These are phyloP conservation scores for Neurospora sp. DNA, from an alignment of 495 filamentous ascomycete genomes.

Conservation along the genomic window DNA sequence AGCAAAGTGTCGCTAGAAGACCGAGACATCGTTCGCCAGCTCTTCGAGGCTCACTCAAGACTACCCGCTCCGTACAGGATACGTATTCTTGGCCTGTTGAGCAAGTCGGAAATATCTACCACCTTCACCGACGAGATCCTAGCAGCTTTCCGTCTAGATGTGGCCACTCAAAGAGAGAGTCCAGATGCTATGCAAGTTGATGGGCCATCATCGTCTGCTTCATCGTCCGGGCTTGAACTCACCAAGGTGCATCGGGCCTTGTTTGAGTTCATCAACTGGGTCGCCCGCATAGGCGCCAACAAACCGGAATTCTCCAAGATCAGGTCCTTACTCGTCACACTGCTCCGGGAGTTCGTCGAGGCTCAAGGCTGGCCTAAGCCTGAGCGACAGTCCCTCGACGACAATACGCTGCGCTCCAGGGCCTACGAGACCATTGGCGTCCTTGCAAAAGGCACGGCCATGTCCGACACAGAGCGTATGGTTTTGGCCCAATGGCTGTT, in stretches of 20 bases:
- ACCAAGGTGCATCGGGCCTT: conserved; percentile 60
- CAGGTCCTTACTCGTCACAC: conserved; percentile 58
- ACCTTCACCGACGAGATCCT: conserved; percentile 54
- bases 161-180: conserved; percentile 16
- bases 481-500: conserved; percentile 70
- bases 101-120: conserved; percentile 62
- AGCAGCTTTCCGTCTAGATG: conserved; percentile 55
- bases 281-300: conserved; percentile 60
- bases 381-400: conserved; percentile 44
- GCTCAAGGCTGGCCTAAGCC: conserved; percentile 75
- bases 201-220: conserved; percentile 15
- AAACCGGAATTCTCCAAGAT: conserved; percentile 45
- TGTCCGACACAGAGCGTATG: conserved; percentile 40
- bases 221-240: conserved; percentile 17
- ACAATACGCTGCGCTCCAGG: conserved; percentile 56
- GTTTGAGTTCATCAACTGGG: conserved; percentile 84
- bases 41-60: conserved; percentile 65
- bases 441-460: conserved; percentile 48
- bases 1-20: conserved; percentile 64
- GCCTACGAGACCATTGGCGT: conserved; percentile 83
- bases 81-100: conserved; percentile 61
- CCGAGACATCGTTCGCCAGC: conserved; percentile 42
- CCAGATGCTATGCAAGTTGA: conserved; percentile 17
- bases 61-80: conserved; percentile 63
- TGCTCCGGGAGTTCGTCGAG: conserved; percentile 64